A percentile compares a stretch with the other conserved stretches of the same genome.
phyloP scores from a whole-genome alignment of 2,329 filamentous ascomycete genomes.

The Alternaria gaisen region DNA sequence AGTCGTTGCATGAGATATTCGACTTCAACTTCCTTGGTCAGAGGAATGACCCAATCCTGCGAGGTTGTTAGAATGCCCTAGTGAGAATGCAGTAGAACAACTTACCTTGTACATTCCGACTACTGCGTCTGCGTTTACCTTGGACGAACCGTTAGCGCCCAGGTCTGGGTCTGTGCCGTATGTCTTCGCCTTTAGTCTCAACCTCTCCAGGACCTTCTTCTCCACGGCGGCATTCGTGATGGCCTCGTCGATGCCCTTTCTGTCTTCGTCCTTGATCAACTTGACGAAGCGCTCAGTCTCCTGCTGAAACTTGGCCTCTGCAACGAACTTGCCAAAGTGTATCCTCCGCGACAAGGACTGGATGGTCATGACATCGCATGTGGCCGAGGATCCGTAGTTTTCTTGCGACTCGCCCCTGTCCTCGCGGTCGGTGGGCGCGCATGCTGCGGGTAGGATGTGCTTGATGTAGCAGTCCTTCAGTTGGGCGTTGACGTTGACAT shows the following conservation, averaged over 20 bases:
- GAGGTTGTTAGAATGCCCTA: not conserved
- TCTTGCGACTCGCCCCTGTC: conserved; percentile 88
- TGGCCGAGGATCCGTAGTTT: conserved; percentile 94
- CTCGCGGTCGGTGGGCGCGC: conserved; percentile 76
- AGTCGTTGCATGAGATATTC: conserved; percentile 97
- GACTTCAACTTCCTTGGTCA: conserved; percentile 98
- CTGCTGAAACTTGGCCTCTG: conserved; percentile 90
- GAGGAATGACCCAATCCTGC: conserved; percentile 84
- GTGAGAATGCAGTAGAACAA: not conserved
- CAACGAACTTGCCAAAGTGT: conserved; percentile 98
- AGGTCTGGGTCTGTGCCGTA: conserved; percentile 90
- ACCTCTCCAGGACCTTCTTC: conserved; percentile 85
- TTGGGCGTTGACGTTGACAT: conserved; percentile 87
- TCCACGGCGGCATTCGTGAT: conserved; percentile 93
- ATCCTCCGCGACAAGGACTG: conserved; percentile 91
- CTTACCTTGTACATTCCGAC: conserved; percentile 52
- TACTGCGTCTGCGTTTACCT: conserved; percentile 87
- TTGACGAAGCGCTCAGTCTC: conserved; percentile 82
- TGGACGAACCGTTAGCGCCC: conserved; percentile 66
- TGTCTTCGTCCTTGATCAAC: conserved; percentile 82
- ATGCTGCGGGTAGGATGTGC: conserved; percentile 83
- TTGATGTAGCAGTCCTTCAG: conserved; percentile 88
- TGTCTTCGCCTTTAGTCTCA: conserved; percentile 88
- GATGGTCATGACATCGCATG: conserved; percentile 87
- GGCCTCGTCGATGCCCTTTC: conserved; percentile 81